phyloP scores from a whole-genome alignment of 129 eudicot species.

The Flaveria sonorensis region DNA sequence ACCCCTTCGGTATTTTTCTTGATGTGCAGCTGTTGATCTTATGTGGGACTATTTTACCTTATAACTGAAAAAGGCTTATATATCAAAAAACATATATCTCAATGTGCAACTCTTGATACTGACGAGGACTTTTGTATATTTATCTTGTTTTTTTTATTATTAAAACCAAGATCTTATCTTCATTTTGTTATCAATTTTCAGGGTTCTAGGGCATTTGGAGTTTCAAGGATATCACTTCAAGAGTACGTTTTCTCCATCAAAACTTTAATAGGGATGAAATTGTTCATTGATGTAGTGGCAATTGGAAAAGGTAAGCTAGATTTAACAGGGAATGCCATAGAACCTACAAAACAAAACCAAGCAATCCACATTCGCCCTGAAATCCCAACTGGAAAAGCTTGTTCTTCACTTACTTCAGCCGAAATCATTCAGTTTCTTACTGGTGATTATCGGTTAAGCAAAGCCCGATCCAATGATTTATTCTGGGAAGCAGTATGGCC shows the following conservation, averaged over 20 bases:
- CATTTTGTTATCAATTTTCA: constrained; percentile 34
- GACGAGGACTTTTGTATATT: background rate
- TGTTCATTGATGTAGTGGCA: constrained; percentile 62
- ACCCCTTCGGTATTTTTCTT: background rate
- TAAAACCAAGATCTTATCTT: constrained; percentile 4
- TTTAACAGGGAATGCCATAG: constrained; percentile 56
- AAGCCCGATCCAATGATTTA: constrained; percentile 67
- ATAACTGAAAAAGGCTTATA: background rate
- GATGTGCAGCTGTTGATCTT: constrained; percentile 2
- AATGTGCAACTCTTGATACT: background rate
- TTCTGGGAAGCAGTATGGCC: constrained; percentile 99
- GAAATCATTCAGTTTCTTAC: constrained; percentile 61
- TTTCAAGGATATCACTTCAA: constrained; percentile 48
- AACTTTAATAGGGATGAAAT: constrained; percentile 51
- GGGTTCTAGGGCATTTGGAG: constrained; percentile 60
- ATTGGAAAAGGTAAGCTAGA: constrained; percentile 78
- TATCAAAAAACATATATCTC: background rate
- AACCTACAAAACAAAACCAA: constrained; percentile 52
- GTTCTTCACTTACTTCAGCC: constrained; percentile 52
- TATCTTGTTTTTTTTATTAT: constrained; percentile 15
- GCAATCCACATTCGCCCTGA: constrained; percentile 43
- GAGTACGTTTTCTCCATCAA: constrained; percentile 55
- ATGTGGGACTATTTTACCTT: background rate
- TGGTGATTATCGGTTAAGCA: constrained; percentile 70
- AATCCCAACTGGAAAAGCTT: constrained; percentile 66